Conservation (phyloP, 805 yeast species). For the Candida parachauliodes region DNA sequence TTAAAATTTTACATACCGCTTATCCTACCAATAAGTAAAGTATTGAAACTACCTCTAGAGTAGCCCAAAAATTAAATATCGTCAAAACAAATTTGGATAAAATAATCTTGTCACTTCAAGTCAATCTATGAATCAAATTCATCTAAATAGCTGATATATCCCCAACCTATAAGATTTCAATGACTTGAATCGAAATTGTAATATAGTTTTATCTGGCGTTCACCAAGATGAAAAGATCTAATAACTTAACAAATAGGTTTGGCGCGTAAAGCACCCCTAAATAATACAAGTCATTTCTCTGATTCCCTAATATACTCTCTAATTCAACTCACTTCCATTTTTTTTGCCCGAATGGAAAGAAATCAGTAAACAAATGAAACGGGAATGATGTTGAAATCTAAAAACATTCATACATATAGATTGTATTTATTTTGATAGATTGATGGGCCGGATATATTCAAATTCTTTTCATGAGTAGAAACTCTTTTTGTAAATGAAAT, state of each 20-base stretch:
- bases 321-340: no score
- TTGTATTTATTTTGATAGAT: no score
- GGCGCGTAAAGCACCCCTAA: neutral
- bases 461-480: neutral
- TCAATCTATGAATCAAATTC: neutral
- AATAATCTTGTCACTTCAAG: no score
- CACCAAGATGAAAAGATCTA: neutral
- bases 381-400: neutral
- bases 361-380: constrained; percentile 2
- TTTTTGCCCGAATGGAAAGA: neutral
- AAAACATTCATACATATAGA: neutral
- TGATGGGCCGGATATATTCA: constrained; percentile 1
- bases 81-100: neutral
- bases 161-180: neutral
- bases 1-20: neutral
- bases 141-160: neutral
- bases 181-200: neutral
- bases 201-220: constrained; percentile 1
- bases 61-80: neutral
- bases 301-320: no score
- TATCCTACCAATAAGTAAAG: neutral
- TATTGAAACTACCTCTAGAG: constrained; percentile 1
- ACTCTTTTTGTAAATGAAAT: constrained; percentile 1
- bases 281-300: no score
- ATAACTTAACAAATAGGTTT: neutral